phyloP scores from a whole-genome alignment of 2,329 filamentous ascomycete species.

The Arthrobotrys iridis region DNA sequence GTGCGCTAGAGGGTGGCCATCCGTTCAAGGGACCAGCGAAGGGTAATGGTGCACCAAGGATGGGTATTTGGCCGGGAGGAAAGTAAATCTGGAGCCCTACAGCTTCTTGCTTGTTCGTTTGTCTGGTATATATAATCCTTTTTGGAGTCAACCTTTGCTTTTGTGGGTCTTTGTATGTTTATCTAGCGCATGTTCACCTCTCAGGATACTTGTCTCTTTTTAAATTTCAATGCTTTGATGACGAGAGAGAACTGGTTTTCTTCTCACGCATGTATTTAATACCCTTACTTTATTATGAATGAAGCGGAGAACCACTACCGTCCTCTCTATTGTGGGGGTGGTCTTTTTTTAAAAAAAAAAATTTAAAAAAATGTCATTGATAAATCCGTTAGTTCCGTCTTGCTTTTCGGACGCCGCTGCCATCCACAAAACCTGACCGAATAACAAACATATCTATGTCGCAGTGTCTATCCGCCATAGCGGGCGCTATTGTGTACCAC shows the following conservation, averaged over 20 bases:
- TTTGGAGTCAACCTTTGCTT: neutral
- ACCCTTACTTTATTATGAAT: conserved; percentile 21
- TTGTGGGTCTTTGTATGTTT: neutral
- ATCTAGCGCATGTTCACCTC: neutral
- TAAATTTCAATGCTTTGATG: conserved; percentile 11
- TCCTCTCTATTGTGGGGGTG: neutral
- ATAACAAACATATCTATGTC: neutral
- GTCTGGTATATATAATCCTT: conserved; percentile 6
- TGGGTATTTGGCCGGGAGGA: conserved; percentile 36
- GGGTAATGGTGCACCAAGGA: conserved; percentile 11
- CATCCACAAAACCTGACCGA: neutral
- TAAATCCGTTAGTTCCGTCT: too few relatives aligned
- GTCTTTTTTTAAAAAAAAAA: neutral
- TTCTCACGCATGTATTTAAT: conserved; percentile 23
- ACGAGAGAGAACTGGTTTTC: conserved; percentile 13
- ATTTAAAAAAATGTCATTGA: conserved; percentile 8
- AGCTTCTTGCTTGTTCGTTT: neutral
- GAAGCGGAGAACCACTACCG: neutral
- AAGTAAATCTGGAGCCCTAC: neutral
- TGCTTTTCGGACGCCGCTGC: conserved; percentile 16
- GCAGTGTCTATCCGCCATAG: conserved; percentile 19
- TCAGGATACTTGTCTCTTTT: neutral
- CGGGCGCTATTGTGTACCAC: conserved; percentile 18
- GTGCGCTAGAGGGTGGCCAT: conserved; percentile 25
- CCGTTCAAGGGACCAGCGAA: conserved; percentile 28